phyloP scores from a whole-genome alignment of 306 rosid genomes.

The Macrotyloma uniflorum region DNA sequence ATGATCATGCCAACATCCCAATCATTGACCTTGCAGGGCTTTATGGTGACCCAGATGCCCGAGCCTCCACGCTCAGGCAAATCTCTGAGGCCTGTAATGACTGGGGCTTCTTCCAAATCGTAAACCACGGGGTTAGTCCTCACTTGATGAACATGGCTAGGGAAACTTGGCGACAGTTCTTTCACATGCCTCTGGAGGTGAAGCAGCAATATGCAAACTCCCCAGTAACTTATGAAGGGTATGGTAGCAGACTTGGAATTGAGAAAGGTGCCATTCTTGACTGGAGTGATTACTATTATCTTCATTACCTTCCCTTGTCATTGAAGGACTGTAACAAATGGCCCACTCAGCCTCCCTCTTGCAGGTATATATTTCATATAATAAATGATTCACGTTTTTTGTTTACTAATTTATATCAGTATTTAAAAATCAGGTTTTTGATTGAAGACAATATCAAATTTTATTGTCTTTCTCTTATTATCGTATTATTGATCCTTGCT shows the following conservation, averaged over 20 bases:
- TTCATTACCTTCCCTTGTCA: slow-evolving; percentile 66
- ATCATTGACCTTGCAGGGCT: slow-evolving; percentile 59
- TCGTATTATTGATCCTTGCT: too few species aligned
- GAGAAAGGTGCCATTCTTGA: slow-evolving; percentile 85
- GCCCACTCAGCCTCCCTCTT: slow-evolving; percentile 56
- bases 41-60: neutral
- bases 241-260: slow-evolving; percentile 81
- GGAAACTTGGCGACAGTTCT: slow-evolving; percentile 64
- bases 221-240: slow-evolving; percentile 84
- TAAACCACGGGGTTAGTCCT: slow-evolving; percentile 69
- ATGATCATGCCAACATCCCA: slow-evolving; percentile 55
- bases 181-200: slow-evolving; percentile 65
- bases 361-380: slow-evolving; percentile 6
- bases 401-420: too few species aligned
- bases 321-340: slow-evolving; percentile 70
- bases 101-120: slow-evolving; percentile 81
- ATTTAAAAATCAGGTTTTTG: too few species aligned
- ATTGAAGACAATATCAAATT: too few species aligned
- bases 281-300: slow-evolving; percentile 87
- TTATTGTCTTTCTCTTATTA: too few species aligned
- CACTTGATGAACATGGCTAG: slow-evolving; percentile 57
- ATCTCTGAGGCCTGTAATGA: slow-evolving; percentile 67
- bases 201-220: slow-evolving; percentile 72
- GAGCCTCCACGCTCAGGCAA: slow-evolving; percentile 13
- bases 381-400: too few species aligned